These are phyloP conservation scores for Ilyonectria robusta DNA, from an alignment of 2,329 filamentous ascomycete genomes.

Conservation along the genomic window DNA sequence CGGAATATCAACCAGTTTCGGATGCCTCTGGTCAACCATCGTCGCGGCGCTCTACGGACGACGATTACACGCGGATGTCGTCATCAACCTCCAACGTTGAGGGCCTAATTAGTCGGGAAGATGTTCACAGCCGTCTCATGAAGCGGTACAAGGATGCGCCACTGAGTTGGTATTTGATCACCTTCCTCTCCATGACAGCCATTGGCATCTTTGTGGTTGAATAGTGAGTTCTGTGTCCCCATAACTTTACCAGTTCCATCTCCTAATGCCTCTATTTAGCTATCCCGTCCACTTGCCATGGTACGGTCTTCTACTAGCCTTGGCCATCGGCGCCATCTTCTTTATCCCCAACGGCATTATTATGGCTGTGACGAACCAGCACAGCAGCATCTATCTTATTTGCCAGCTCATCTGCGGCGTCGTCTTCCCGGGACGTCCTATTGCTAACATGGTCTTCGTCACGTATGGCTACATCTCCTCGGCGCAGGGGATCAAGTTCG, in stretches of 20 bases:
- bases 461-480: slow-evolving; percentile 93
- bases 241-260: not conserved
- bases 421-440: slow-evolving; percentile 86
- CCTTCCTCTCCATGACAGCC: slow-evolving; percentile 81
- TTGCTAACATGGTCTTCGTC: slow-evolving; percentile 94
- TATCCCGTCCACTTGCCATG: slow-evolving; percentile 88
- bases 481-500: slow-evolving; percentile 90
- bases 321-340: slow-evolving; percentile 83
- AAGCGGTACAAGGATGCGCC: slow-evolving; percentile 85
- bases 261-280: slow-evolving; percentile 56
- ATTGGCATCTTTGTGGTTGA: slow-evolving; percentile 89
- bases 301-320: slow-evolving; percentile 86
- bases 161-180: slow-evolving; percentile 83
- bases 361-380: slow-evolving; percentile 93
- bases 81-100: slow-evolving; percentile 61
- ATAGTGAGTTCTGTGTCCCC: slow-evolving; percentile 69
- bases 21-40: slow-evolving; percentile 42
- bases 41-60: slow-evolving; percentile 36
- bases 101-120: slow-evolving; percentile 77
- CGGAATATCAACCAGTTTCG: slow-evolving; percentile 67
- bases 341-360: slow-evolving; percentile 94
- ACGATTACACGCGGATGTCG: slow-evolving; percentile 44
- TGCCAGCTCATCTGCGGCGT: slow-evolving; percentile 88
- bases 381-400: slow-evolving; percentile 88
- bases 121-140: slow-evolving; percentile 90